Base-by-base conservation (phyloP, 331 rosid genomes). In the Spiraea crenata region DNA sequence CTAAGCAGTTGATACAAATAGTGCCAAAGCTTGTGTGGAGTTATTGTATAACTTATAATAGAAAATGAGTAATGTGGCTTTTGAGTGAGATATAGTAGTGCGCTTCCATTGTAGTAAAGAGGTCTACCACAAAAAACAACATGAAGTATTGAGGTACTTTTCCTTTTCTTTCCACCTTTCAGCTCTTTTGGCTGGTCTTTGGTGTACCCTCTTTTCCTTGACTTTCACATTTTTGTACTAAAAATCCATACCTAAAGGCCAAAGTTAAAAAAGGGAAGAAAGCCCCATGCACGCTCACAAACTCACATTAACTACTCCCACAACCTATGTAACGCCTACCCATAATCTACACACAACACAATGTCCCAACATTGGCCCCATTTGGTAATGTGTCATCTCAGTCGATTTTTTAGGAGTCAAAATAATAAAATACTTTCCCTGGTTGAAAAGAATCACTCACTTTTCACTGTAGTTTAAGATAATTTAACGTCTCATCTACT, bases 231-330 rank as follows among this genome's bases (percentile, higher is more conserved):
- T 38, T 62, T 42, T 3, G 19, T 58, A 38, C 73, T 10, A 46
- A 61, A 62, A 72, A 49, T 72, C 69, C 11, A n/a, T 25, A 65
- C 65, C 50, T n/a, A 44, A 64, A 45, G 45, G 34, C 49, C 2
- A 74, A 7, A 16, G 72, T 49, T 68, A 63, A 15, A 41, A 15
- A 41, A 73, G 13, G 65, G 7, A 59, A 37, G 5, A 1, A 1
- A 48, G 57, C 5, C 35, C 58, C 73, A 20, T 57, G 72, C 78
- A 57, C 47, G 74, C 69, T 9, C 35, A 57, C 41, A 45, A 45
- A 13, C 8, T 13, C 9, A 11, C 9, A 45, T 5, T 15, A 57
- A 10, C 17, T 6, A 9, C 62, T 25, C 14, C 40, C 31, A 25
- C 31, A 57, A 13, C 41, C 62, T 57, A 9, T 0, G 41, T 5